Percentiles rank a stretch among this genome's conserved stretches.
phyloP scores from a whole-genome alignment of 1,284 basidiomycete genomes.

The Thecaphora thlaspeos region DNA sequence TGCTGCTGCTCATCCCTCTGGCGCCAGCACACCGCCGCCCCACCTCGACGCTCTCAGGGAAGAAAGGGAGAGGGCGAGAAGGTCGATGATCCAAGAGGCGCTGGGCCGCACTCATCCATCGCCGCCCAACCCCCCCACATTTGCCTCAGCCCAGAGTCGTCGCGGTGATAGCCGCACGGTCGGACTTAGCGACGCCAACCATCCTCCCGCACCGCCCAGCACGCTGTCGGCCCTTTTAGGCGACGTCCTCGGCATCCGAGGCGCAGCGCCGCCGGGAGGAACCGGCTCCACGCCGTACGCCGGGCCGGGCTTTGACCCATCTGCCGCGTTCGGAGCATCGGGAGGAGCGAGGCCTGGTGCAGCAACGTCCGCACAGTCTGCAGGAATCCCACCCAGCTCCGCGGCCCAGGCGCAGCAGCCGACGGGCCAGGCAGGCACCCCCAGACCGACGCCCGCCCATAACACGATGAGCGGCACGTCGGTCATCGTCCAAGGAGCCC shows the following conservation, averaged over 20 bases:
- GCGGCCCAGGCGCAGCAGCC: slow-evolving; percentile 1
- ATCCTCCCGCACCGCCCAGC: not conserved
- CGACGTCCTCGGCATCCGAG: not conserved
- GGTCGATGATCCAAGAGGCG: slow-evolving; percentile 24
- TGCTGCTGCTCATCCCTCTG: not conserved
- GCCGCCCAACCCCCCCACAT: too few relatives aligned
- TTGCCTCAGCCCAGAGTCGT: not conserved
- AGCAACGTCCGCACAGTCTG: slow-evolving; percentile 1
- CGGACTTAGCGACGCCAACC: not conserved
- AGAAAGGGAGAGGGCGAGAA: slow-evolving; percentile 29
- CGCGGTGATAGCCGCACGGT: not conserved
- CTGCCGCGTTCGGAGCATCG: not conserved
- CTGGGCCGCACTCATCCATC: slow-evolving; percentile 4
- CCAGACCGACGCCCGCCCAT: slow-evolving; percentile 13
- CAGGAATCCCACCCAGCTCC: not conserved
- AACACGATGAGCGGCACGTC: slow-evolving; percentile 45
- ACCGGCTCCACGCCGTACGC: not conserved
- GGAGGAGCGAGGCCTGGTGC: not conserved
- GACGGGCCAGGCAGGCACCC: slow-evolving; percentile 2
- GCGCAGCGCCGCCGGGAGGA: not conserved
- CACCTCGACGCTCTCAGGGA: slow-evolving; percentile 20
- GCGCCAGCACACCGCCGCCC: slow-evolving; percentile 21
- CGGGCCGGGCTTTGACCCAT: too few relatives aligned
- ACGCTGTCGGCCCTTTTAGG: not conserved
- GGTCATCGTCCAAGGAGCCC: slow-evolving; percentile 54